Percentiles rank a stretch among this genome's conserved stretches.
Conservation (phyloP, 139 green algal species). For the Picochlorum sp. region DNA sequence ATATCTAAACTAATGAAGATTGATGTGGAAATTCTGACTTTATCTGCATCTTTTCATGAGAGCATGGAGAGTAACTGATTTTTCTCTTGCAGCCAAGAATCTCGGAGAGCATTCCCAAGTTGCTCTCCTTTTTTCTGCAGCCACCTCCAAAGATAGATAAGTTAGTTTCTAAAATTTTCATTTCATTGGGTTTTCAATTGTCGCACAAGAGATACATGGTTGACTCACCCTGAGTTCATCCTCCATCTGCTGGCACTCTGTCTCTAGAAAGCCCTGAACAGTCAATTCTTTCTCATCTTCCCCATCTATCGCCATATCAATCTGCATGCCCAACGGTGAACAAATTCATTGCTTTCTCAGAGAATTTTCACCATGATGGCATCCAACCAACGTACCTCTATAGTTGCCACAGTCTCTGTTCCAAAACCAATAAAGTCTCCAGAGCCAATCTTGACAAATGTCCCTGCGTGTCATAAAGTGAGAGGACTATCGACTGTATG, state of each 20-base stretch:
- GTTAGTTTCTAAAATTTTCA: too few relatives aligned
- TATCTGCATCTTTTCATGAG: too few relatives aligned
- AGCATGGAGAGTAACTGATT: too few relatives aligned
- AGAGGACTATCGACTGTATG: neutral
- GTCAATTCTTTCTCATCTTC: slow-evolving; percentile 3
- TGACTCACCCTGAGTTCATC: slow-evolving; percentile 7
- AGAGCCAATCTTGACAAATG: slow-evolving; percentile 4
- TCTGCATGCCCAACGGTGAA: neutral
- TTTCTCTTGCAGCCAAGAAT: too few relatives aligned
- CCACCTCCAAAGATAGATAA: too few relatives aligned
- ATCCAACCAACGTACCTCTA: neutral
- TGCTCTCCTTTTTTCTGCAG: too few relatives aligned
- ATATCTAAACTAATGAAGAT: too few relatives aligned
- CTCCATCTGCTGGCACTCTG: slow-evolving; percentile 15
- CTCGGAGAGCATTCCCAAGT: too few relatives aligned
- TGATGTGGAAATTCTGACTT: too few relatives aligned
- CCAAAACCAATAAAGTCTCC: slow-evolving; percentile 4
- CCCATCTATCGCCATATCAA: neutral
- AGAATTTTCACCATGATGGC: too few relatives aligned
- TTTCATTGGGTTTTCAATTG: too few relatives aligned
- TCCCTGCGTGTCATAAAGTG: neutral
- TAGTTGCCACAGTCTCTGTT: neutral
- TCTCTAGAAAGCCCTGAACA: slow-evolving; percentile 16
- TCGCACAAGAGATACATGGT: neutral
- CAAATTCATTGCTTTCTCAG: neutral